Evolutionary conservation across 163 green algal genomes (phyloP), one percentile per base, ranked within the genome.

Genomic region (Scenedesmus sp.): DNA sequence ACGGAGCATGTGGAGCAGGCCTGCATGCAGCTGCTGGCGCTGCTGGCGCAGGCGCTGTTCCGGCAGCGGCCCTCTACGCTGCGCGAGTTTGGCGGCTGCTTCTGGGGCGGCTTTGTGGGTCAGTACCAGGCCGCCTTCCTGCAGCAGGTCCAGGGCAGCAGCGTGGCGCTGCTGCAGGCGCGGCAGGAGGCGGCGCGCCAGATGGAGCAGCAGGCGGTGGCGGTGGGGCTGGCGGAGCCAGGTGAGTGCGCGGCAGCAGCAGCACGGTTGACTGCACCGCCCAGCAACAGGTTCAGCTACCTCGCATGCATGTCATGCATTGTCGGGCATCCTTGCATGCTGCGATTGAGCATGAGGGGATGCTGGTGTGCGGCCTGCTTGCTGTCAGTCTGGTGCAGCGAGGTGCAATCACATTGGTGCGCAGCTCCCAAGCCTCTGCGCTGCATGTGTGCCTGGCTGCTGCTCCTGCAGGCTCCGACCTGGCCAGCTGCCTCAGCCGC

Each of bases 31-130:
- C 84, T 93, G 84, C 46, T 93, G 70, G 4, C 12, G 16, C 85
- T 93, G 76, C 77, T 93, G 60, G 85, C 90, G 13, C 20, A 88
- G 59, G 57, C 62, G 52, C 76, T 91, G 60, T 93, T 93, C 85
- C 85, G 90, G 52, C 67, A 84, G 73, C 90, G 64, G 13, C 55
- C 62, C 9, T n/a, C 73, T 8, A 93, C 86, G 34, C 62, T 93
- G n/a, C 81, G 81, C 2, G 87, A 26, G 62, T 93, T 93, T 85
- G 90, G 90, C 1, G 56, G 26, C 8, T 85, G 67, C 3, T 93
- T 93, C 62, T 93, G 90, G 90, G 56, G 34, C 1, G 2, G 20
- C 3, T 91, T 93, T 73, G 90, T 88, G 34, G 4, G 26, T 64
- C 46, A 67, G 26, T 93, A 93, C 76, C 52, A 79, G 34, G 83